These are phyloP conservation scores for Gossypium laxum DNA, from an alignment of 441 rosid species.

Conservation along the genomic window DNA sequence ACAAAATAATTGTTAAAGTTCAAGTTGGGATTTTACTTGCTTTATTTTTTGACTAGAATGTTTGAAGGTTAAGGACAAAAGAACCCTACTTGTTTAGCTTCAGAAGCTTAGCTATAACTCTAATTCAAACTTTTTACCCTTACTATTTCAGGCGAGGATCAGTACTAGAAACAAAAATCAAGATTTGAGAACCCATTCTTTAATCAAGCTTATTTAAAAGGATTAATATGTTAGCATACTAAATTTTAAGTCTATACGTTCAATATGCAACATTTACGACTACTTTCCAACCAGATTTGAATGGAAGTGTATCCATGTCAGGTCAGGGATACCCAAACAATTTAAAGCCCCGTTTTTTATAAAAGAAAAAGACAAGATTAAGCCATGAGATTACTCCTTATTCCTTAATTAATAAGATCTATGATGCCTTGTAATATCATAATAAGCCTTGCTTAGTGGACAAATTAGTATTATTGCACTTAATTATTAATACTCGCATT, in stretches of 20 bases:
- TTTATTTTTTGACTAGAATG: constrained; percentile 13
- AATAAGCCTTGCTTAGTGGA: not conserved
- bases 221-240: too few relatives aligned
- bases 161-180: not conserved
- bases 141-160: not conserved
- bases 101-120: constrained; percentile 15
- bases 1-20: constrained; percentile 16
- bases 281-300: not conserved
- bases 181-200: constrained; percentile 3
- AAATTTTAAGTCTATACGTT: too few relatives aligned
- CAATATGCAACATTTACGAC: not conserved
- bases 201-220: not conserved
- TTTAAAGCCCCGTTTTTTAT: not conserved
- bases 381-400: constrained; percentile 4
- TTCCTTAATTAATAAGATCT: not conserved
- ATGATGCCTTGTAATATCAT: not conserved
- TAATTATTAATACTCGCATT: not conserved
- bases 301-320: not conserved
- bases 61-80: constrained; percentile 8
- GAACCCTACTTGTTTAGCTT: not conserved
- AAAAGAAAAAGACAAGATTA: not conserved
- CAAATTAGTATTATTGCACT: not conserved
- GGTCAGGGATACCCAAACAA: not conserved
- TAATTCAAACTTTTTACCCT: constrained; percentile 12
- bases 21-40: constrained; percentile 7